phyloP scores from a whole-genome alignment of 257 asterid species.

The Solanum dulcamara region DNA sequence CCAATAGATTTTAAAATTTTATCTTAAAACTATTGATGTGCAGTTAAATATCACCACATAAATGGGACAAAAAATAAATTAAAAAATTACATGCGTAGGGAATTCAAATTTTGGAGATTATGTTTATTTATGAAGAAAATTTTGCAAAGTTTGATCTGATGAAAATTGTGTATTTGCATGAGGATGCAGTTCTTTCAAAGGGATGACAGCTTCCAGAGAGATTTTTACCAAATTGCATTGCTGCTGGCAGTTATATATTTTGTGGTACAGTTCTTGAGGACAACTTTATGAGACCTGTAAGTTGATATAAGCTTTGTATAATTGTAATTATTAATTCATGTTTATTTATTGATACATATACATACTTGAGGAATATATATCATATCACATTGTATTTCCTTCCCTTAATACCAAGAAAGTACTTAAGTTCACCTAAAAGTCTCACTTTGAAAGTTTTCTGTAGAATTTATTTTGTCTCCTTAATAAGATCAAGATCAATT shows the following conservation, averaged over 20 bases:
- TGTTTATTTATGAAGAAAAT: neutral
- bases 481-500: no score
- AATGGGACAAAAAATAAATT: neutral
- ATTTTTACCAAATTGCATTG: slow-evolving; percentile 72
- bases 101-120: neutral
- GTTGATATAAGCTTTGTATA: neutral
- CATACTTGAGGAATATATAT: neutral
- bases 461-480: no score
- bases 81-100: neutral
- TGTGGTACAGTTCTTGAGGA: slow-evolving; percentile 63
- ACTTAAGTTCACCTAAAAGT: no score
- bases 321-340: neutral
- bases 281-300: slow-evolving; percentile 43
- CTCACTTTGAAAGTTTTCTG: no score
- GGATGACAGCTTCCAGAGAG: slow-evolving; percentile 81
- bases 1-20: no score
- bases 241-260: slow-evolving; percentile 67
- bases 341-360: neutral
- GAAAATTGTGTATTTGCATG: neutral
- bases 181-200: slow-evolving; percentile 68
- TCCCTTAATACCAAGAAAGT: neutral
- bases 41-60: neutral
- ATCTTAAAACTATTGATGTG: neutral
- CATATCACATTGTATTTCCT: neutral
- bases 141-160: neutral